phyloP scores from a whole-genome alignment of 768 basidiomycete species.

The Collybia sordida region DNA sequence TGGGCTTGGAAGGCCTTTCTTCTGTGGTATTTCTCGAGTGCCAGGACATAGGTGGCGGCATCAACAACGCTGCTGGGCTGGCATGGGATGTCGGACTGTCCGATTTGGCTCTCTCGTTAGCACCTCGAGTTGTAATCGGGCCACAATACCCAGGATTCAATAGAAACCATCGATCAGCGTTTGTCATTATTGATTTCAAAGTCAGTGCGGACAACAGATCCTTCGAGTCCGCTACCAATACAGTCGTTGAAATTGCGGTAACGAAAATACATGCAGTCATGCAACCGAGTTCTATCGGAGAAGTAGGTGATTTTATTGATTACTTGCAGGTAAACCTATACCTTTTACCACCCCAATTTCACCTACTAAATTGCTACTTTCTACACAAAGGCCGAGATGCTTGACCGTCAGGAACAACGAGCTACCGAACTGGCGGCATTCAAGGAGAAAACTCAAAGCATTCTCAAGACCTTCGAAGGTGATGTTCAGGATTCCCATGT shows the following conservation, averaged over 20 bases:
- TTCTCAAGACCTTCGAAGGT: constrained; percentile 76
- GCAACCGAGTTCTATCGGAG: constrained; percentile 91
- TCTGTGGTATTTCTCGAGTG: constrained; percentile 78
- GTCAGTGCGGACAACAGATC: constrained; percentile 31
- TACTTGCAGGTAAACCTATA: constrained; percentile 62
- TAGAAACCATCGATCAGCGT: constrained; percentile 71
- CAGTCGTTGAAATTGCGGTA: constrained; percentile 52
- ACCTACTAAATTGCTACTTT: not conserved
- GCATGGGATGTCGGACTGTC: constrained; percentile 71
- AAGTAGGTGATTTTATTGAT: constrained; percentile 87
- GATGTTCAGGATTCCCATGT: constrained; percentile 42
- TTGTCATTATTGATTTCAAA: constrained; percentile 78
- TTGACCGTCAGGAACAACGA: constrained; percentile 71
- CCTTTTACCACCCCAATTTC: not conserved
- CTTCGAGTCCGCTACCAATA: constrained; percentile 18
- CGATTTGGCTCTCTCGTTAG: constrained; percentile 82
- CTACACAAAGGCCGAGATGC: constrained; percentile 63
- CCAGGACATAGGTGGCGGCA: constrained; percentile 65
- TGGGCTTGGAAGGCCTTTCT: constrained; percentile 74
- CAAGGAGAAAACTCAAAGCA: constrained; percentile 72
- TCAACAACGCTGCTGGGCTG: constrained; percentile 45
- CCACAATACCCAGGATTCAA: constrained; percentile 44
- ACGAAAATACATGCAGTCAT: constrained; percentile 89
- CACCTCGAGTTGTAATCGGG: constrained; percentile 47
- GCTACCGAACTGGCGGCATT: constrained; percentile 78